Percentiles rank a stretch among this genome's conserved stretches.
These are phyloP conservation scores for Diaporthe nobilis DNA, from an alignment of 2,329 filamentous ascomycete genomes.

Conservation along the genomic window DNA sequence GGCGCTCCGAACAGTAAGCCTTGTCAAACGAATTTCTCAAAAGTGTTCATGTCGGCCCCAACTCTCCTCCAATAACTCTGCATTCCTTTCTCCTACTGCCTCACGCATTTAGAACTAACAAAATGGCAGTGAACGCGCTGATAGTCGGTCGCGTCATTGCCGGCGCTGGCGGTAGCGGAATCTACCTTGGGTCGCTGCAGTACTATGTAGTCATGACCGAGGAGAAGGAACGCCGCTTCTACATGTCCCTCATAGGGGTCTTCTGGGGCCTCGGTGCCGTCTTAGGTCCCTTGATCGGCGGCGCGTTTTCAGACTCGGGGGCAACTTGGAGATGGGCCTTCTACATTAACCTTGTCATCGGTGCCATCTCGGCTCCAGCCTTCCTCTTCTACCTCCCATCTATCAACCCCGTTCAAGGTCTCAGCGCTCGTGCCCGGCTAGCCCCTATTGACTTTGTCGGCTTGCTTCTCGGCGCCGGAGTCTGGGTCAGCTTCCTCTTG, in stretches of 20 bases:
- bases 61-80: too few relatives aligned
- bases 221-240: constrained; percentile 49
- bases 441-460: constrained; percentile 61
- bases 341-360: constrained; percentile 66
- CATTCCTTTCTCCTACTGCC: rapidly evolving
- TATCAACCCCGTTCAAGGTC: constrained; percentile 37
- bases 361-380: constrained; percentile 57
- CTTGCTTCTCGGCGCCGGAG: constrained; percentile 57
- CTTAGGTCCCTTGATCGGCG: constrained; percentile 56
- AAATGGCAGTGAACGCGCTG: constrained; percentile 53
- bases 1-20: constrained; percentile 51
- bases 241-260: constrained; percentile 50
- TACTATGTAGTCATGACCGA: constrained; percentile 49
- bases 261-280: constrained; percentile 56
- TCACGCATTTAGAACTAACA: background rate
- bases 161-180: constrained; percentile 57
- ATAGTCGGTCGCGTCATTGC: constrained; percentile 60
- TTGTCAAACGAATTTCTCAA: background rate
- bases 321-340: constrained; percentile 58
- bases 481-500: constrained; percentile 58
- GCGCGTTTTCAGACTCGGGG: constrained; percentile 50
- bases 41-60: background rate
- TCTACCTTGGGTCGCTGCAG: constrained; percentile 52
- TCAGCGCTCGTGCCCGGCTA: constrained; percentile 43
- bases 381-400: constrained; percentile 58